phyloP scores from a whole-genome alignment of 371 early-diverging fungal species.

The Basidiobolus heterosporus region DNA sequence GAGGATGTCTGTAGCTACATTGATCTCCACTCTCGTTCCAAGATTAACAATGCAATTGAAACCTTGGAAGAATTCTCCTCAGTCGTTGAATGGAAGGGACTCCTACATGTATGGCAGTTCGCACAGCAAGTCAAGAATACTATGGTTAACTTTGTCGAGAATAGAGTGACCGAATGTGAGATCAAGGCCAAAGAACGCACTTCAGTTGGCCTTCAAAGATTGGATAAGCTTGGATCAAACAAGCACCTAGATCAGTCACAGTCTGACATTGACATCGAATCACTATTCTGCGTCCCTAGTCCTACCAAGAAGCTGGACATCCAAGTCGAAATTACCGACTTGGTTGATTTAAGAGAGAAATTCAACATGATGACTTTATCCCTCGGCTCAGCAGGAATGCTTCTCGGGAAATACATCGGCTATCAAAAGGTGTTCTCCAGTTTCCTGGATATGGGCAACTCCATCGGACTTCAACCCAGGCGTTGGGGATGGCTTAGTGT shows the following conservation, averaged over 20 bases:
- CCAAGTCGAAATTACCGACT: slow-evolving; percentile 45
- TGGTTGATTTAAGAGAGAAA: slow-evolving; percentile 45
- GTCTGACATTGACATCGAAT: slow-evolving; percentile 18
- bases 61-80: slow-evolving; percentile 40
- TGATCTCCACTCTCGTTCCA: slow-evolving; percentile 26
- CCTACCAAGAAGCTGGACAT: slow-evolving; percentile 25
- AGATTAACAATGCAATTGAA: slow-evolving; percentile 36
- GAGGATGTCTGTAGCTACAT: slow-evolving; percentile 39
- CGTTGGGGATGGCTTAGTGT: slow-evolving; percentile 22
- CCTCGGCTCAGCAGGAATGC: slow-evolving; percentile 21
- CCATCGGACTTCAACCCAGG: slow-evolving; percentile 16
- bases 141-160: slow-evolving; percentile 40
- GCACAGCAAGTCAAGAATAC: slow-evolving; percentile 56
- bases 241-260: slow-evolving; percentile 22
- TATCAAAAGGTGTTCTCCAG: slow-evolving; percentile 23
- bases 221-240: slow-evolving; percentile 38
- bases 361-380: slow-evolving; percentile 22
- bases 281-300: slow-evolving; percentile 24
- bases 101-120: slow-evolving; percentile 69
- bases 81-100: slow-evolving; percentile 59
- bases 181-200: slow-evolving; percentile 44
- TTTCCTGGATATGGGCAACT: slow-evolving; percentile 19
- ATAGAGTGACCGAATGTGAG: slow-evolving; percentile 48
- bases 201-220: slow-evolving; percentile 30
- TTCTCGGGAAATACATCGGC: slow-evolving; percentile 25